These are phyloP conservation scores for Leishmania gerbilli DNA, from an alignment of 208 protist species.

Conservation along the genomic window DNA sequence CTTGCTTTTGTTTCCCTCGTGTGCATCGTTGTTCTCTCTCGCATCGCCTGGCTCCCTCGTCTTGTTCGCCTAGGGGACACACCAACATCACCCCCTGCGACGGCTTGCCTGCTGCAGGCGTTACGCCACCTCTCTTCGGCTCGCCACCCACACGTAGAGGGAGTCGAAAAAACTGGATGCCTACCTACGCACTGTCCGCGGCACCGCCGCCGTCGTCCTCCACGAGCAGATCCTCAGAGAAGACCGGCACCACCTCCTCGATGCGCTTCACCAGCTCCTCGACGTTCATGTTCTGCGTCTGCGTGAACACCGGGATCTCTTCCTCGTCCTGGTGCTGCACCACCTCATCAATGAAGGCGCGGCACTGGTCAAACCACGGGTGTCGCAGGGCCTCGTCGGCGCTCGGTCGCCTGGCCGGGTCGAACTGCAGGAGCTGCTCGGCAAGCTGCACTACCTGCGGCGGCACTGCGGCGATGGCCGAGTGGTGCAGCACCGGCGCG, in stretches of 20 bases:
- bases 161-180: neutral
- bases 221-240: slow-evolving; percentile 80
- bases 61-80: neutral
- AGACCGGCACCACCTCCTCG: slow-evolving; percentile 82
- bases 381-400: slow-evolving; percentile 83
- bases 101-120: neutral
- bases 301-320: slow-evolving; percentile 54
- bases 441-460: slow-evolving; percentile 72
- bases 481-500: slow-evolving; percentile 59
- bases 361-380: slow-evolving; percentile 82
- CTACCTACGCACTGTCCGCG: neutral
- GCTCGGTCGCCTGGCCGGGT: slow-evolving; percentile 74
- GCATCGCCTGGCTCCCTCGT: neutral
- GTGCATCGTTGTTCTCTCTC: neutral
- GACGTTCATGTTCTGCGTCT: slow-evolving; percentile 47
- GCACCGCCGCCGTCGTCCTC: slow-evolving; percentile 42
- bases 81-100: neutral
- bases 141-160: neutral
- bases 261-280: slow-evolving; percentile 66
- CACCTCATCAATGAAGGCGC: slow-evolving; percentile 82
- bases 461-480: slow-evolving; percentile 12
- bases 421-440: slow-evolving; percentile 79
- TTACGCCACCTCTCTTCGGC: neutral
- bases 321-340: slow-evolving; percentile 64
- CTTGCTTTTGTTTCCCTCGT: neutral